These are phyloP conservation scores for Cordyceps cicadae DNA, from an alignment of 2,329 filamentous ascomycete species.

Conservation along the genomic window DNA sequence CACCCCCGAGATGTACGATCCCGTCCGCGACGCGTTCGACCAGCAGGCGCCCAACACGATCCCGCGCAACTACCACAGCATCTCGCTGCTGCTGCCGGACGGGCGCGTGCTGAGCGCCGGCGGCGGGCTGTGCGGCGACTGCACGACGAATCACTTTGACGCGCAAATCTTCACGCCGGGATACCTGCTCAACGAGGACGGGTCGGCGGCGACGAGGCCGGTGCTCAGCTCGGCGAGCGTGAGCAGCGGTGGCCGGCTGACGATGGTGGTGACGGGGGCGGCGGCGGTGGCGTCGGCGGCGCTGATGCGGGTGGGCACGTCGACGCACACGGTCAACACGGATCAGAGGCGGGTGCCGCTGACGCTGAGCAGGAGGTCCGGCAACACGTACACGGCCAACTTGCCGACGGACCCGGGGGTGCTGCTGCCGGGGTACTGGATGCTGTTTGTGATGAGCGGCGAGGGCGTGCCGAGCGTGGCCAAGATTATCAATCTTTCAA, in stretches of 20 bases:
- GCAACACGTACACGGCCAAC: conserved; percentile 28
- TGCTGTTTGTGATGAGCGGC: conserved; percentile 41
- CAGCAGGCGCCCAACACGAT: conserved; percentile 29
- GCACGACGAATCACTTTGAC: conserved; percentile 42
- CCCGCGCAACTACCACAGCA: conserved; percentile 41
- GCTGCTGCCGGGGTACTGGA: conserved; percentile 44
- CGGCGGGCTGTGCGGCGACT: conserved; percentile 43
- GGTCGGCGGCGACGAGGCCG: conserved; percentile 32
- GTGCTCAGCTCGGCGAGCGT: conserved; percentile 28
- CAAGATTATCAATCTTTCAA: conserved; percentile 2
- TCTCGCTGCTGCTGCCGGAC: conserved; percentile 41
- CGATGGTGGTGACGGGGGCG: conserved; percentile 19
- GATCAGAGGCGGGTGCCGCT: conserved; percentile 48
- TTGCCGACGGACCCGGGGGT: conserved; percentile 42
- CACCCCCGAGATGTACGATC: conserved; percentile 39
- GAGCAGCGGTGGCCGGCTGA: conserved; percentile 20
- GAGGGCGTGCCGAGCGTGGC: conserved; percentile 36
- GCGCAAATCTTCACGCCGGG: conserved; percentile 47
- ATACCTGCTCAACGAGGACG: conserved; percentile 43
- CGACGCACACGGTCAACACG: conserved; percentile 49
- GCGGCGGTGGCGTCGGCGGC: conserved; percentile 20
- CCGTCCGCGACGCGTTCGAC: conserved; percentile 30
- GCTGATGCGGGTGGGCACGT: conserved; percentile 39
- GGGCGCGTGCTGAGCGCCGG: conserved; percentile 42
- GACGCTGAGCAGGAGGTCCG: conserved; percentile 18